Conservation (phyloP, 1,284 basidiomycete genomes). For the Thecaphora frezii region DNA sequence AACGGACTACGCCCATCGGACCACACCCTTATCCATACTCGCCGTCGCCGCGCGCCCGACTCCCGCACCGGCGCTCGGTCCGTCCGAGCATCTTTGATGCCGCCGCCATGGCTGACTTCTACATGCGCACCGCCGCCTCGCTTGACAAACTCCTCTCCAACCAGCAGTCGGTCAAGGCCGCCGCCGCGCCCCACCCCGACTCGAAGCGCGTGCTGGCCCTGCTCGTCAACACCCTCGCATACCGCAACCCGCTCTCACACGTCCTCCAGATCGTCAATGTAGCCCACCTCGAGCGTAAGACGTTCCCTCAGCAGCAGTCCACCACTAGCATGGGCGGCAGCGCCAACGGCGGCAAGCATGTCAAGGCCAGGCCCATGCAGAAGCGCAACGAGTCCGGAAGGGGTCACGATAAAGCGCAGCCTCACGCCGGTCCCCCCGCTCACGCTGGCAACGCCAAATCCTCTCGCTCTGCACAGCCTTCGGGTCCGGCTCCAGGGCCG, state of each 20-base stretch:
- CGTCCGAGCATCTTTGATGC: too few relatives aligned
- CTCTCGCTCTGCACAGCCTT: neutral
- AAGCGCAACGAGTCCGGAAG: neutral
- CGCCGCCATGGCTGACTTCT: slow-evolving; percentile 46
- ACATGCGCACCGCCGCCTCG: slow-evolving; percentile 39
- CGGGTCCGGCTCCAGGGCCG: neutral
- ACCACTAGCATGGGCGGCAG: neutral
- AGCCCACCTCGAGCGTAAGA: slow-evolving; percentile 19
- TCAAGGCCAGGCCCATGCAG: too few relatives aligned
- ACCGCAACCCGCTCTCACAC: slow-evolving; percentile 21
- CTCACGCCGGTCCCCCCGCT: too few relatives aligned
- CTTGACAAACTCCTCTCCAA: slow-evolving; percentile 39
- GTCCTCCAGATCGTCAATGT: slow-evolving; percentile 27
- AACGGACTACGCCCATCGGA: too few relatives aligned
- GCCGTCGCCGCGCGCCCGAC: too few relatives aligned
- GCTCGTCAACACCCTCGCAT: slow-evolving; percentile 45
- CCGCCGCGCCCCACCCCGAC: slow-evolving; percentile 28
- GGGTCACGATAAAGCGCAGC: too few relatives aligned
- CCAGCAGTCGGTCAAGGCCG: slow-evolving; percentile 47
- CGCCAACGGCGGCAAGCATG: neutral
- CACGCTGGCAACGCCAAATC: too few relatives aligned
- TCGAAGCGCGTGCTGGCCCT: slow-evolving; percentile 46
- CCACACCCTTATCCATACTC: too few relatives aligned
- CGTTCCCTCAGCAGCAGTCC: slow-evolving; percentile 10
- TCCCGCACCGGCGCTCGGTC: too few relatives aligned